Evolutionary conservation across 2,329 filamentous ascomycete species (phyloP).

Genomic region (Ceratocystis diversiconidia): DNA sequence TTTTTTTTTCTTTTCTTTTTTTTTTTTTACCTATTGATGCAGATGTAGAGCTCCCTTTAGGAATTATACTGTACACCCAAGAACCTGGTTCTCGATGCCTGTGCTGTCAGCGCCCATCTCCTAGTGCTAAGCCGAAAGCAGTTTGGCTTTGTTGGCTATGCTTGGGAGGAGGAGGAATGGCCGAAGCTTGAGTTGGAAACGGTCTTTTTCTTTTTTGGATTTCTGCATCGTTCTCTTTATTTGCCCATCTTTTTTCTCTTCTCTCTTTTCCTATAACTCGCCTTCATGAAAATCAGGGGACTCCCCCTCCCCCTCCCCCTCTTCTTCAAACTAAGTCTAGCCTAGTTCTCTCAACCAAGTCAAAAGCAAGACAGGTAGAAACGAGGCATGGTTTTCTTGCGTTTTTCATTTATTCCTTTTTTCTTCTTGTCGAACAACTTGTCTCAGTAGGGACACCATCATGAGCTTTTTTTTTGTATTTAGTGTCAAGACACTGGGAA

Average conservation of each 20-base stretch:
- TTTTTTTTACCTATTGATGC: background rate
- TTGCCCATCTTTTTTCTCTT: background rate
- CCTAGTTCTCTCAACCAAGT: background rate
- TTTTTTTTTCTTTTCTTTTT: background rate
- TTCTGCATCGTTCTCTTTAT: background rate
- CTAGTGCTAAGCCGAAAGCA: constrained; percentile 2
- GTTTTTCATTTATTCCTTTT: background rate
- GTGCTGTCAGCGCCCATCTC: background rate
- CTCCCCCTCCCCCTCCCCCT: background rate
- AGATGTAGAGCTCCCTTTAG: background rate
- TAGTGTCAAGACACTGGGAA: background rate
- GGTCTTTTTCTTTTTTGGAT: background rate
- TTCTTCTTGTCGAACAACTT: background rate
- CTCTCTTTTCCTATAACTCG: background rate
- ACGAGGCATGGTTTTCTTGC: background rate
- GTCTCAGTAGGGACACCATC: background rate
- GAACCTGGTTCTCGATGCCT: constrained; percentile 8
- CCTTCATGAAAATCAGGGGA: background rate
- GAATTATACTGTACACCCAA: background rate
- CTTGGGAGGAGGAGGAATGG: background rate
- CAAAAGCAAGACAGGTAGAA: background rate
- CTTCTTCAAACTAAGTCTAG: background rate
- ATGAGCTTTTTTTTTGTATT: background rate
- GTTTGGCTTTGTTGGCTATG: background rate
- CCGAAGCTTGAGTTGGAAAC: background rate